Evolutionary conservation across 371 early-diverging fungal genomes (phyloP).

Genomic region (Lichtheimia corymbifera): DNA sequence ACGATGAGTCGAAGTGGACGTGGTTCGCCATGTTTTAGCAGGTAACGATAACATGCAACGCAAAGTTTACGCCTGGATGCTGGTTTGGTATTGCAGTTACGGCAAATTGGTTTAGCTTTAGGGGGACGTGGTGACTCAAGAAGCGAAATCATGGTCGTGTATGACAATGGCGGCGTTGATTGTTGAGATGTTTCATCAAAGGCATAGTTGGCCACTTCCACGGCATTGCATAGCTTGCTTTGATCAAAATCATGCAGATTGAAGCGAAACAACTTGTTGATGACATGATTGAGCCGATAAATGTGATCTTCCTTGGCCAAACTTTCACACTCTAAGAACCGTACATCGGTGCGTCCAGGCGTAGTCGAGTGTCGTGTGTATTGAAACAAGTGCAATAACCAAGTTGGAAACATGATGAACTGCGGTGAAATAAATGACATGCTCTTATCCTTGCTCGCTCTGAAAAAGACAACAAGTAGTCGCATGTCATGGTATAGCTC

Average conservation of each 20-base stretch:
- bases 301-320: slow-evolving; percentile 50
- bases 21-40: slow-evolving; percentile 37
- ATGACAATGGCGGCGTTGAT: slow-evolving; percentile 18
- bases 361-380: slow-evolving; percentile 39
- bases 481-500: slow-evolving; percentile 42
- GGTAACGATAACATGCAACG: slow-evolving; percentile 50
- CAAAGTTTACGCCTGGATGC: slow-evolving; percentile 43
- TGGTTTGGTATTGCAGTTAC: slow-evolving; percentile 39
- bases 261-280: slow-evolving; percentile 47
- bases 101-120: slow-evolving; percentile 39
- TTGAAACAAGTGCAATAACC: slow-evolving; percentile 42
- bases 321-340: slow-evolving; percentile 41
- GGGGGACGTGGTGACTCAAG: slow-evolving; percentile 33
- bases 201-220: slow-evolving; percentile 37
- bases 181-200: slow-evolving; percentile 31
- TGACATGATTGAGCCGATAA: slow-evolving; percentile 44
- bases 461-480: slow-evolving; percentile 40
- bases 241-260: slow-evolving; percentile 32
- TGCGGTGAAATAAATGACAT: slow-evolving; percentile 31
- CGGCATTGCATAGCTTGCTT: slow-evolving; percentile 24
- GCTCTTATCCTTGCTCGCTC: slow-evolving; percentile 29
- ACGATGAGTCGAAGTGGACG: slow-evolving; percentile 37
- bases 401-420: slow-evolving; percentile 51
- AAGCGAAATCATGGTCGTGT: slow-evolving; percentile 9
- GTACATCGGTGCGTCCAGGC: slow-evolving; percentile 45